Conservation (phyloP, 1,139 yeast species). For the Saccharomyces hybrid region DNA sequence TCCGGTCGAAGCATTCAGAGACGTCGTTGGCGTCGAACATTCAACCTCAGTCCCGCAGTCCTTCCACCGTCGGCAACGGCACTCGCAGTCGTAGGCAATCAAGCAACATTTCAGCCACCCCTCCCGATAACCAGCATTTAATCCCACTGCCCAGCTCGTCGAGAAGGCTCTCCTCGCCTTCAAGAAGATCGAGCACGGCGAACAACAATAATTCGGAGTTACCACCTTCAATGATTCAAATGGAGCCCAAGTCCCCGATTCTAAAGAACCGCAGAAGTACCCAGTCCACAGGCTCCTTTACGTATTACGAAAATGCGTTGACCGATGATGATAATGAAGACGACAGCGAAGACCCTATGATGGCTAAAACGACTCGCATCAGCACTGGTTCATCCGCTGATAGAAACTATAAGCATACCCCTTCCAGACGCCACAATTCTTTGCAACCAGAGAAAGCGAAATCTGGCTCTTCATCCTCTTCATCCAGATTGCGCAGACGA, state of each 20-base stretch:
- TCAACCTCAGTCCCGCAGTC: background rate
- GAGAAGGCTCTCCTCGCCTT: constrained; percentile 7
- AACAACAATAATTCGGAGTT: constrained; percentile 17
- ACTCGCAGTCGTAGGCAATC: background rate
- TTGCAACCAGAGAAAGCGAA: constrained; percentile 1
- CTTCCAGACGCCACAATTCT: background rate
- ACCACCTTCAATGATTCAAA: constrained; percentile 57
- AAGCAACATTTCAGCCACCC: background rate
- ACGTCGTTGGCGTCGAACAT: constrained; percentile 11
- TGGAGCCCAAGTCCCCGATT: constrained; percentile 57
- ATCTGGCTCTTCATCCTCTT: constrained; percentile 3
- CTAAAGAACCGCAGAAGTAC: constrained; percentile 31
- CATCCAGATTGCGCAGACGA: constrained; percentile 3
- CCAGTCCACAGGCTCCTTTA: constrained; percentile 7
- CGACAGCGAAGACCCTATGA: constrained; percentile 5
- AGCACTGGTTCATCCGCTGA: constrained; percentile 1
- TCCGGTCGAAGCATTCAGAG: constrained; percentile 34
- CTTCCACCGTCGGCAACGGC: background rate
- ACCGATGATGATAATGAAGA: constrained; percentile 7
- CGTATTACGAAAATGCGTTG: constrained; percentile 9
- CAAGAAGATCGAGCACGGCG: constrained; percentile 17
- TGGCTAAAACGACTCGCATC: constrained; percentile 8
- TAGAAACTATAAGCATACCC: background rate
- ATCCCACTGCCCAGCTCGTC: background rate
- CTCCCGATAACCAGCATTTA: background rate